Base-by-base conservation (phyloP, 805 yeast species). In the Candida saitoana region DNA sequence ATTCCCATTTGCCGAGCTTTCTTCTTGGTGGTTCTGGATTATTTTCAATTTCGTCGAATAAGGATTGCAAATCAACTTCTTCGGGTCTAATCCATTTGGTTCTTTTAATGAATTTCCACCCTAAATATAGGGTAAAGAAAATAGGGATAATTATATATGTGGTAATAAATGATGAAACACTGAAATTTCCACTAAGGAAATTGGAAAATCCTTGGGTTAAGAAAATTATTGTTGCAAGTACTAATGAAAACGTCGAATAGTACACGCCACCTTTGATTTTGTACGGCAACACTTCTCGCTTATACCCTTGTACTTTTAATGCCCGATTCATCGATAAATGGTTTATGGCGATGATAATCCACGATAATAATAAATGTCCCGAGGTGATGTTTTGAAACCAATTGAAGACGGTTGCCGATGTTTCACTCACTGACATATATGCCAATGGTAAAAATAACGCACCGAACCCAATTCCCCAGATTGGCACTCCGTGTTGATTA, bases 101-200 rank as follows among this genome's bases (percentile, higher is more conserved):
- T 56, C 61, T 62, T 46, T 49, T 59, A 42, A 67, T n/a, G 3
- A 73, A 1, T 47, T 73, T 73, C 57, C 59, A 73, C 11, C 55
- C 53, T 5, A 62, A 22, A 41, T 52, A 67, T 12, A 67, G 48
- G 4, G 55, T 59, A 25, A 70, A 44, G 44, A 69, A 66, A 38
- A 73, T 60, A 33, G 73, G 73, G 17, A 68, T 53, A 59, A 71
- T 61, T 44, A 72, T 60, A 53, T 71, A 72, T 22, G 61, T 63
- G 44, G 70, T 70, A 47, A 72, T 58, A 46, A 73, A 73, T 1
- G 71, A 57, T 32, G 69, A 54, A 14, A 59, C 46, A 38, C 54
- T 56, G 64, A 74, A 59, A 18, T 55, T 32, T 22, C 71, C 69
- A 3, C 71, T 71, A 18, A 66, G 48, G 46, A 73, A 73, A 3